phyloP scores from a whole-genome alignment of 75 land plant genomes.

The Pseudotsuga menziesii region DNA sequence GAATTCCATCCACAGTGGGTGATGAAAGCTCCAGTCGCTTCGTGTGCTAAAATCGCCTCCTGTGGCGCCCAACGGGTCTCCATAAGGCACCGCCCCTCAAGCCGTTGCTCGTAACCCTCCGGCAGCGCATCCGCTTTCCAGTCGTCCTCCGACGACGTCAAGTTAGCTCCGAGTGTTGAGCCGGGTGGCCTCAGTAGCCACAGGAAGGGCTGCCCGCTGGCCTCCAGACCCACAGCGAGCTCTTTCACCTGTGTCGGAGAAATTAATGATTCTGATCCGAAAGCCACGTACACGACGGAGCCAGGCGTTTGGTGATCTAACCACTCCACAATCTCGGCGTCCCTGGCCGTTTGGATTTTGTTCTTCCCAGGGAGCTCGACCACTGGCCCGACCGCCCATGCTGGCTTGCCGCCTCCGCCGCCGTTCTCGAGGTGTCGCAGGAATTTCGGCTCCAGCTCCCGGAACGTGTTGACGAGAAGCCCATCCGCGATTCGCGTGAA shows the following conservation, averaged over 20 bases:
- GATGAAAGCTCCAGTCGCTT: slow-evolving; percentile 31
- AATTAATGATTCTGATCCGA: background rate
- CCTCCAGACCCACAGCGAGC: background rate
- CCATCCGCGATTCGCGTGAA: too few species aligned
- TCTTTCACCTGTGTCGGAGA: background rate
- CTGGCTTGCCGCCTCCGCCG: background rate
- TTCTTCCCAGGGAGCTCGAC: background rate
- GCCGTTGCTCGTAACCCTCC: background rate
- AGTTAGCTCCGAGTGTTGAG: slow-evolving; percentile 41
- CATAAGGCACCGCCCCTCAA: background rate
- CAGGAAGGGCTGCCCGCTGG: background rate
- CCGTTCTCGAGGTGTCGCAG: background rate
- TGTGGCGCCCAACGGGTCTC: slow-evolving; percentile 32
- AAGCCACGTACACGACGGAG: background rate
- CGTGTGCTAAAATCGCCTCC: slow-evolving; percentile 33
- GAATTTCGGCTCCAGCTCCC: background rate
- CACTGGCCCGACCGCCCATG: background rate
- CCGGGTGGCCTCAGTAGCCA: background rate
- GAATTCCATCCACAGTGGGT: slow-evolving; percentile 68
- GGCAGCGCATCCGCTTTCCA: slow-evolving; percentile 32
- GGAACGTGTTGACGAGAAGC: too few species aligned
- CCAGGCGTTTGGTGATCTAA: background rate
- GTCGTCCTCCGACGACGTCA: slow-evolving; percentile 16
- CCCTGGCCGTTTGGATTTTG: background rate
- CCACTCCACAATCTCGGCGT: background rate